Evolutionary conservation across 257 asterid genomes (phyloP).

Genomic region (Cynanchum wilfordii): DNA sequence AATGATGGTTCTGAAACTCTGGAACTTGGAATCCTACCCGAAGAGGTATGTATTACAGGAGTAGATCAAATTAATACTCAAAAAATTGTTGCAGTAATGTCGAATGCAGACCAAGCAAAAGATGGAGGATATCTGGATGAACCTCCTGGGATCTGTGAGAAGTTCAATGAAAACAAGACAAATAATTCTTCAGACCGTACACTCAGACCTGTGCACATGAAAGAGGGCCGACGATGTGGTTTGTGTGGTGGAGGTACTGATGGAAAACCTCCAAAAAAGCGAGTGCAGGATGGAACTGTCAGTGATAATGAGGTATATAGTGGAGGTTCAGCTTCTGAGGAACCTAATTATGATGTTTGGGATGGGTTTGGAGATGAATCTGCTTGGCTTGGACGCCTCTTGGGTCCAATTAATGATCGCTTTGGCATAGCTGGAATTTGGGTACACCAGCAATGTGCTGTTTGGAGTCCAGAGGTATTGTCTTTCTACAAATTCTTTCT

Average conservation of each 20-base stretch:
- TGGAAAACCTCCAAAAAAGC: conserved; percentile 88
- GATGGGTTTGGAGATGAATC: conserved; percentile 97
- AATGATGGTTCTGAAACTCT: conserved; percentile 30
- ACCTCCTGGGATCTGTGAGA: conserved; percentile 28
- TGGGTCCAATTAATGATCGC: conserved; percentile 95
- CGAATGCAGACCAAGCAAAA: conserved; percentile 23
- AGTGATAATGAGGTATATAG: conserved; percentile 81
- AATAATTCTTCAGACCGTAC: conserved; percentile 27
- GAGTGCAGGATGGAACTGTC: conserved; percentile 52
- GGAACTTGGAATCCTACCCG: conserved; percentile 31
- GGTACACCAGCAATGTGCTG: conserved; percentile 99
- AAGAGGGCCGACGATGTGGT: conserved; percentile 88
- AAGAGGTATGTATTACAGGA: conserved; percentile 25
- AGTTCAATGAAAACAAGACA: conserved; percentile 23
- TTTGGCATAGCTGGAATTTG: conserved; percentile 96
- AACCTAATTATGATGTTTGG: conserved; percentile 78
- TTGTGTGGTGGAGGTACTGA: conserved; percentile 91
- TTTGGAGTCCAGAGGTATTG: conserved; percentile 99
- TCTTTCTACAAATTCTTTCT: conserved; percentile 5
- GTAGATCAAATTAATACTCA: conserved; percentile 29
- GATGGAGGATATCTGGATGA: conserved; percentile 32
- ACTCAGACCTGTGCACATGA: conserved; percentile 47
- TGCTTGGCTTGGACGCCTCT: conserved; percentile 94
- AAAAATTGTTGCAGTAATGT: conserved; percentile 25
- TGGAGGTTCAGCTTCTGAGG: conserved; percentile 87